Evolutionary conservation across 176 grass and related monocot genomes (phyloP), one percentile per base, ranked within the genome.

Genomic region (Oryza rufipogon): DNA sequence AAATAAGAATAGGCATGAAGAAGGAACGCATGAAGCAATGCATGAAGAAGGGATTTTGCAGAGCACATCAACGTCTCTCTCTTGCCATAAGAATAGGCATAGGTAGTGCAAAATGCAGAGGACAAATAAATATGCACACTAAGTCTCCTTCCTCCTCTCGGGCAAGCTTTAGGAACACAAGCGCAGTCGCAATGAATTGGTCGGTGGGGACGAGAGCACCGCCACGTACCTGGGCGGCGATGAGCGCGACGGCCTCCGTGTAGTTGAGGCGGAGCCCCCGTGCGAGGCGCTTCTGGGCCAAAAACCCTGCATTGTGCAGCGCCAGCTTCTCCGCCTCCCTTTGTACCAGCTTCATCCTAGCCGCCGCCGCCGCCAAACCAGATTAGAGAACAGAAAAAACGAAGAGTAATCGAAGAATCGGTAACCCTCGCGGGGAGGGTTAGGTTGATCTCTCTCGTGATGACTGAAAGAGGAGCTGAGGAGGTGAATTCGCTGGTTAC

Each of bases 281-380:
- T 47, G 93, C 93, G 52, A 98, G 83, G 39, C 93, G 91, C 91
- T 98, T 98, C 89, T 98, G 96, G 20, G 96, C 89, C 36, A 98
- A 81, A 52, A 95, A 98, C 1, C 93, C 96, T 3, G 91, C 96
- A 86, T 93, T 87, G 78, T 98, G 96, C 87, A 98, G 86, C 32
- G 60, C 93, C 81, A 98, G 46, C 79, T 98, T 95, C 66, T 93
- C 93, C 16, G 89, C 73, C 83, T 98, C 96, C 84, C 96, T 87
- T 25, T 91, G 96, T 64, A 70, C 74, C 83, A 98, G 73, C 85
- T 80, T 93, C 96, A 98, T 98, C 73, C 38, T 70, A 64, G 58
- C n/a, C 2, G 58, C 58, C 1, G 8, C 58, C 58, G 42, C 9
- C 42, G 9, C 9, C 42, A 9, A 20, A 4, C 17, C 8, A 63